A percentile compares a stretch with the other conserved stretches of the same genome.
These are phyloP conservation scores for Elaeagnus macrophylla DNA, from an alignment of 306 rosid genomes.

Conservation along the genomic window DNA sequence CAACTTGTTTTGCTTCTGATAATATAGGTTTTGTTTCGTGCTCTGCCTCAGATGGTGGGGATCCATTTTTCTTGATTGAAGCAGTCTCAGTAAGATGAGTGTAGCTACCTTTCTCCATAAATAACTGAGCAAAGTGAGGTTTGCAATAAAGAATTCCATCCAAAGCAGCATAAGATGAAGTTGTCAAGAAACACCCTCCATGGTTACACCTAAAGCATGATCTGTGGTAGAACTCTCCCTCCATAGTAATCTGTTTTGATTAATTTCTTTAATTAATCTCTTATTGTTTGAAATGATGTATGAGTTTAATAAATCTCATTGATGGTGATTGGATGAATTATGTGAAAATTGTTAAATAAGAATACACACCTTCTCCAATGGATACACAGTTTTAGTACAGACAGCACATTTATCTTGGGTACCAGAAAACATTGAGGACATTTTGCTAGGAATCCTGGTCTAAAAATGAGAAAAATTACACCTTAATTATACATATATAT, in stretches of 20 bases:
- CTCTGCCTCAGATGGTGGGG: neutral
- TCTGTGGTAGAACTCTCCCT: conserved; percentile 64
- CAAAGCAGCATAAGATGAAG: conserved; percentile 64
- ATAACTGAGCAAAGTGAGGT: conserved; percentile 67
- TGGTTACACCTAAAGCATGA: conserved; percentile 66
- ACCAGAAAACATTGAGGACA: conserved; percentile 62
- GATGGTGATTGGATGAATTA: too few relatives aligned
- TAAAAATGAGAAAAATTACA: conserved; percentile 7
- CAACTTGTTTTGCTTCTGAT: too few relatives aligned
- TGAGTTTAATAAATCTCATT: too few relatives aligned
- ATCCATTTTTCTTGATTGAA: conserved; percentile 40
- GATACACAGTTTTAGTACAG: conserved; percentile 75
- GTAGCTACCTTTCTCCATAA: conserved; percentile 76
- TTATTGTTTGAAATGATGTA: too few relatives aligned
- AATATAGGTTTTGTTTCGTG: conserved; percentile 5
- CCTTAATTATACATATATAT: too few relatives aligned
- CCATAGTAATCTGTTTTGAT: conserved; percentile 43
- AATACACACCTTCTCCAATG: conserved; percentile 51
- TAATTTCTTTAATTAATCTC: neutral
- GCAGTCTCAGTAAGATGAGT: conserved; percentile 42
- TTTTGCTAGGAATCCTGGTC: conserved; percentile 55
- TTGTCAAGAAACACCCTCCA: conserved; percentile 54
- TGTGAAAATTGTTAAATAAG: too few relatives aligned
- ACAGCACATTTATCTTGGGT: conserved; percentile 75
- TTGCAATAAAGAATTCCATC: conserved; percentile 74